Percentiles rank a stretch among this genome's conserved stretches.
phyloP scores from a whole-genome alignment of 352 stramenopile genomes.

The Phytophthora chlamydospora region DNA sequence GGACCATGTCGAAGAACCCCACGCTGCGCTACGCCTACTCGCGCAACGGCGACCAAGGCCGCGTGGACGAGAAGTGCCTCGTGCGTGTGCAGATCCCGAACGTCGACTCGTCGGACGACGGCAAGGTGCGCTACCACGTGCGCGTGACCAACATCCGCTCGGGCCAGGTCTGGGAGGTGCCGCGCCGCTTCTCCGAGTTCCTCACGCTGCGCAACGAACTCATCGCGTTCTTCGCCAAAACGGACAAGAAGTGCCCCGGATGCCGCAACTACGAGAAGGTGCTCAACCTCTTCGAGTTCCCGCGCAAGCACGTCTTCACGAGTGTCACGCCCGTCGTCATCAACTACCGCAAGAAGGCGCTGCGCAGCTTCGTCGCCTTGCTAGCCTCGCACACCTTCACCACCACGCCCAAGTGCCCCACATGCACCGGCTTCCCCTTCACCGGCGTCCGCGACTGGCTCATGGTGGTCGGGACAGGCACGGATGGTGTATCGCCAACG shows the following conservation, averaged over 20 bases:
- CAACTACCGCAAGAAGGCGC: constrained; percentile 81
- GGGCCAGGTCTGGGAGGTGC: constrained; percentile 71
- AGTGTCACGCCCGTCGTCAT: constrained; percentile 77
- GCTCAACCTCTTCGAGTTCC: constrained; percentile 83
- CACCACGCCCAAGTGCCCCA: constrained; percentile 78
- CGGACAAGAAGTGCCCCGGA: constrained; percentile 75
- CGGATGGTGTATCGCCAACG: constrained; percentile 19
- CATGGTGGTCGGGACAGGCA: constrained; percentile 17
- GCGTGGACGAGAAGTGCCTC: constrained; percentile 72
- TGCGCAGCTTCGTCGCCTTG: constrained; percentile 73
- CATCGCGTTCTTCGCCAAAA: constrained; percentile 61
- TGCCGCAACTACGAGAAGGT: constrained; percentile 88
- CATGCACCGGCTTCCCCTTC: constrained; percentile 76
- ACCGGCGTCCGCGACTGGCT: constrained; percentile 82
- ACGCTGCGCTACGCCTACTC: constrained; percentile 76
- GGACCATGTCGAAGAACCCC: constrained; percentile 45
- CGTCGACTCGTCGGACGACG: constrained; percentile 41
- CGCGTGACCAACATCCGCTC: constrained; percentile 71
- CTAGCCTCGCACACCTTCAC: constrained; percentile 86
- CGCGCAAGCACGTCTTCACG: constrained; percentile 83
- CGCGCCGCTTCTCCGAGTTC: constrained; percentile 86
- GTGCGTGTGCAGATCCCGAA: constrained; percentile 70
- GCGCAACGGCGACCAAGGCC: constrained; percentile 69
- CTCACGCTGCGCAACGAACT: constrained; percentile 73
- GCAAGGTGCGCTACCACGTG: constrained; percentile 76